Evolutionary conservation across 495 filamentous ascomycete genomes (phyloP).

Genomic region (Haplographium delicatum): DNA sequence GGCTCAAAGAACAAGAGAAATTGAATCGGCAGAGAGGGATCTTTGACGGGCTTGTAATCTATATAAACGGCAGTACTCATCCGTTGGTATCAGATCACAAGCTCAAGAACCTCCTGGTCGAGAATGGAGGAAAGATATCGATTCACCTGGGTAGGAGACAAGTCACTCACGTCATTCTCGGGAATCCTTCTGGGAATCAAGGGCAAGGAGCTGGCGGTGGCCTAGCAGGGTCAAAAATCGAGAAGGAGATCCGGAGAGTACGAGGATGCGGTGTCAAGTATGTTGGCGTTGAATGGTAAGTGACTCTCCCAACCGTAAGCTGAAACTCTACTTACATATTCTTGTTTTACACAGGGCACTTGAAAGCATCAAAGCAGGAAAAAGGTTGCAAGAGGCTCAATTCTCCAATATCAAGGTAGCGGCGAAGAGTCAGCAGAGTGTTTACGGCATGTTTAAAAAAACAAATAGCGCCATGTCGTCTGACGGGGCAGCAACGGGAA

Average conservation of each 20-base stretch:
- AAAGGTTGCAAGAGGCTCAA: constrained; percentile 64
- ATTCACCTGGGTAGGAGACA: constrained; percentile 61
- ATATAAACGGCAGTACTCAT: constrained; percentile 83
- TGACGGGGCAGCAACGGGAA: neutral
- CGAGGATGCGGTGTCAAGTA: constrained; percentile 68
- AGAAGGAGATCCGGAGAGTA: constrained; percentile 67
- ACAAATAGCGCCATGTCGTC: constrained; percentile 2
- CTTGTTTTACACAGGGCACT: constrained; percentile 53
- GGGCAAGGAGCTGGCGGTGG: constrained; percentile 57
- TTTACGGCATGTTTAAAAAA: constrained; percentile 25
- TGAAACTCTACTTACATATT: constrained; percentile 2
- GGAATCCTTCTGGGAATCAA: constrained; percentile 37
- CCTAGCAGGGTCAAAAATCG: constrained; percentile 71
- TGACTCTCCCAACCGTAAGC: constrained; percentile 16
- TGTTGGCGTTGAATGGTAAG: constrained; percentile 78
- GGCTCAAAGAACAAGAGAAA: constrained; percentile 25
- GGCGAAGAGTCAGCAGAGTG: constrained; percentile 19
- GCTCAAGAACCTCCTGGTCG: constrained; percentile 70
- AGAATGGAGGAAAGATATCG: constrained; percentile 66
- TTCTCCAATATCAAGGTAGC: constrained; percentile 41
- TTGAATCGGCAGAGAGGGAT: constrained; percentile 33
- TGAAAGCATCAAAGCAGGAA: constrained; percentile 72
- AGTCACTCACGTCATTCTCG: constrained; percentile 86
- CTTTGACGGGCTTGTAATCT: constrained; percentile 65
- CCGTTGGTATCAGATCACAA: constrained; percentile 80